A percentile compares a stretch with the other conserved stretches of the same genome.
Conservation (phyloP, 352 stramenopile species). For the Stramenopiles sp. region DNA sequence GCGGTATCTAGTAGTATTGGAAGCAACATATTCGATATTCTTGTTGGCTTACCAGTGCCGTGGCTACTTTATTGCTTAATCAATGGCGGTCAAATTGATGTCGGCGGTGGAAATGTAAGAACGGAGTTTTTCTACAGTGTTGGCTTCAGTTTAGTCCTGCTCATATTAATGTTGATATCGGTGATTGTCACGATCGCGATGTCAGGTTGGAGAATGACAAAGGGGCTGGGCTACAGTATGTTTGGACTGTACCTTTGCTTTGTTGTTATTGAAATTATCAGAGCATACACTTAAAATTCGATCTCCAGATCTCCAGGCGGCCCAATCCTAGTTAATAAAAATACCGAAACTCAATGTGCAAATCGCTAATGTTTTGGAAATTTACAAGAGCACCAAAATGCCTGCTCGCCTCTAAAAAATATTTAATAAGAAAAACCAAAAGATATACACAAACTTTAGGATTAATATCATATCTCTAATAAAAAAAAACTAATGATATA, state of each 20-base stretch:
- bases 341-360: too few relatives aligned
- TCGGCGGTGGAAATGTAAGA: not conserved
- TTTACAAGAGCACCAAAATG: too few relatives aligned
- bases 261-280: not conserved
- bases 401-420: too few relatives aligned
- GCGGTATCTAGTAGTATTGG: constrained; percentile 9
- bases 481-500: too few relatives aligned
- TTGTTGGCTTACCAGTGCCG: not conserved
- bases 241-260: not conserved
- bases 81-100: not conserved
- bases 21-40: constrained; percentile 2
- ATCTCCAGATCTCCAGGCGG: too few relatives aligned
- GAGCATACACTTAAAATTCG: not conserved
- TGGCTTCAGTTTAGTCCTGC: not conserved
- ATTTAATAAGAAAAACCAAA: too few relatives aligned
- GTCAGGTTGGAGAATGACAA: not conserved
- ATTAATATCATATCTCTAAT: too few relatives aligned
- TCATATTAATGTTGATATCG: not conserved
- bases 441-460: too few relatives aligned
- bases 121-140: not conserved
- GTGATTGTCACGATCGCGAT: not conserved
- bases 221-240: not conserved
- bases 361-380: too few relatives aligned
- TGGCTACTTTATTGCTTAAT: constrained; percentile 29
- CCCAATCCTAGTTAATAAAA: too few relatives aligned